A percentile compares a stretch with the other conserved stretches of the same genome.
Evolutionary conservation across 331 rosid species (phyloP).

Genomic region (Rosa hybrid): DNA sequence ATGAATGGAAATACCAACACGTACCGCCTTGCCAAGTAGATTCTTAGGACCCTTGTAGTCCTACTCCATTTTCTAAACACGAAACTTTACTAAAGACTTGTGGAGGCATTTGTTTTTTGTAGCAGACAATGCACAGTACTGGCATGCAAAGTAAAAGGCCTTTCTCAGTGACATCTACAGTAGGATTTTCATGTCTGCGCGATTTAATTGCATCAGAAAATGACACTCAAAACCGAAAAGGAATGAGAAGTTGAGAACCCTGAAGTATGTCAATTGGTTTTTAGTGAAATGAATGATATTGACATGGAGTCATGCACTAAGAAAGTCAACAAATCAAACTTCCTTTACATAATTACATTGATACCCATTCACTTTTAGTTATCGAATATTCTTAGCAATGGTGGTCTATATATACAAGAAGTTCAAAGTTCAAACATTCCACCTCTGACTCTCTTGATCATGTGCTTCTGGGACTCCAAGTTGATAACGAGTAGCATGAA

Average conservation of each 20-base stretch:
- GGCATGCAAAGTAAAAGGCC: not conserved
- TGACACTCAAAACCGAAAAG: not conserved
- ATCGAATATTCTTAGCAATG: not conserved
- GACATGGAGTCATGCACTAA: not conserved
- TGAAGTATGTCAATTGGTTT: not conserved
- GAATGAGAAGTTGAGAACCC: too few relatives aligned
- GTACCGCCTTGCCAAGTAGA: not conserved
- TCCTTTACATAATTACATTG: not conserved
- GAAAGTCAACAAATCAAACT: not conserved
- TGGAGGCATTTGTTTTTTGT: not conserved
- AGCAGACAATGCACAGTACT: not conserved
- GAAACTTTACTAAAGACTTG: not conserved
- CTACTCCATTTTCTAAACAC: not conserved
- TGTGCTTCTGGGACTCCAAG: not conserved
- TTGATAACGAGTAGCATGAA: not conserved
- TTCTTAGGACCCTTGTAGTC: not conserved
- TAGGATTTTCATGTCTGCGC: not conserved
- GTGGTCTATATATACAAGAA: not conserved
- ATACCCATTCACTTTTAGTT: not conserved
- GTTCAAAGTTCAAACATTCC: not conserved
- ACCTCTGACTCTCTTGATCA: not conserved
- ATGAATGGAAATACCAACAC: not conserved
- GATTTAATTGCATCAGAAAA: not conserved
- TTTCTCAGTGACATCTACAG: not conserved
- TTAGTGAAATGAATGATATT: not conserved